Evolutionary conservation across 83 land plant genomes (phyloP).

Genomic region (Larix sibirica): DNA sequence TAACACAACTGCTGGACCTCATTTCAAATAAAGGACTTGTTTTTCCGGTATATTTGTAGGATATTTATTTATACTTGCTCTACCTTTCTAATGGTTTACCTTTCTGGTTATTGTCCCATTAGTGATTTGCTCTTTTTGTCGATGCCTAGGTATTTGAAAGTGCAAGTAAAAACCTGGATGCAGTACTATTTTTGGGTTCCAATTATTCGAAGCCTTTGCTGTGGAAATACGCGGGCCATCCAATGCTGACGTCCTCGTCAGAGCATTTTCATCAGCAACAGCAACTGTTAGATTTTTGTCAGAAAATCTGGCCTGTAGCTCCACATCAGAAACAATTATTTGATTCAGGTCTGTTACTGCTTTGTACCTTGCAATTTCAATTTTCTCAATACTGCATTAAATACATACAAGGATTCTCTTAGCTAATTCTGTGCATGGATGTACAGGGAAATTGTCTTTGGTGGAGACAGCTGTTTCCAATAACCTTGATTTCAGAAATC

Average conservation of each 20-base stretch:
- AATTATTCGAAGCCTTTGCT: slow-evolving; percentile 55
- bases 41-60: not conserved
- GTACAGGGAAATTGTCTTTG: slow-evolving; percentile 16
- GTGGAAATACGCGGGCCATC: slow-evolving; percentile 92
- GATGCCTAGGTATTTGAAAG: slow-evolving; percentile 13
- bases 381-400: not conserved
- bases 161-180: slow-evolving; percentile 31
- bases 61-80: not conserved
- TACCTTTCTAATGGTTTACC: not conserved
- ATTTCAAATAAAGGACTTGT: not conserved
- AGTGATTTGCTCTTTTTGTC: not conserved
- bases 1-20: slow-evolving; percentile 1
- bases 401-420: not conserved
- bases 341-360: slow-evolving; percentile 3
- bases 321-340: slow-evolving; percentile 7
- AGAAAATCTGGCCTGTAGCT: slow-evolving; percentile 46
- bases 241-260: slow-evolving; percentile 55
- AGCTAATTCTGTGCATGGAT: not conserved
- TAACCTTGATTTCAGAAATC: slow-evolving; percentile 32
- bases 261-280: slow-evolving; percentile 46
- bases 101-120: not conserved
- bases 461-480: slow-evolving; percentile 31
- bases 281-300: slow-evolving; percentile 44
- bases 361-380: not conserved
- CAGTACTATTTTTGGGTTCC: slow-evolving; percentile 20